Evolutionary conservation across 768 basidiomycete genomes (phyloP).

Genomic region (Lepiota brunneoincarnata): DNA sequence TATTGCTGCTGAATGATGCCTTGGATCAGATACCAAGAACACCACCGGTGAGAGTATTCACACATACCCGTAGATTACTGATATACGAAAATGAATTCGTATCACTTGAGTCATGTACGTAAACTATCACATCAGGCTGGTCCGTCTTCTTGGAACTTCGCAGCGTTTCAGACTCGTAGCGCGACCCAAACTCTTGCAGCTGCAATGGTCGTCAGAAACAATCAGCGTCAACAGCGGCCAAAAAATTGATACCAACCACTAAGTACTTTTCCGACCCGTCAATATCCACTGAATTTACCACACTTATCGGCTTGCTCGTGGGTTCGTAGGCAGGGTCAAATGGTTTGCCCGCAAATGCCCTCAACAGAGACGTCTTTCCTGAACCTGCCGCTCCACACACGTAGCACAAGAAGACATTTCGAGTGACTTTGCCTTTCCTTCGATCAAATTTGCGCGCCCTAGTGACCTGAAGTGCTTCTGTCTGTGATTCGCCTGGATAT

Average conservation of each 20-base stretch:
- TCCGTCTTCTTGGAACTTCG: constrained; percentile 90
- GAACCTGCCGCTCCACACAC: constrained; percentile 95
- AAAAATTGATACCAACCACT: constrained; percentile 60
- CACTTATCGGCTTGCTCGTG: constrained; percentile 85
- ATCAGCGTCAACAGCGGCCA: neutral
- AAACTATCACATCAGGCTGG: constrained; percentile 90
- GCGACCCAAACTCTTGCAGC: constrained; percentile 97
- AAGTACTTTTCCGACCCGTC: constrained; percentile 94
- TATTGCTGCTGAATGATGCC: constrained; percentile 81
- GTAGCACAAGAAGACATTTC: constrained; percentile 93
- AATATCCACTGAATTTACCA: constrained; percentile 94
- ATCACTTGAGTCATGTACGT: constrained; percentile 96
- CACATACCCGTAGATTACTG: constrained; percentile 83
- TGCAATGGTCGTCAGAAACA: constrained; percentile 26
- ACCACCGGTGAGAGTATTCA: neutral
- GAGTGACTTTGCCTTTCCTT: constrained; percentile 80
- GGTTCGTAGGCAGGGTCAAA: constrained; percentile 78
- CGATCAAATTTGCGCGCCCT: constrained; percentile 82
- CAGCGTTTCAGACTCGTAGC: constrained; percentile 89
- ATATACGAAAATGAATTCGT: constrained; percentile 99
- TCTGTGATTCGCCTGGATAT: constrained; percentile 77
- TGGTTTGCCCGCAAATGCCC: constrained; percentile 83
- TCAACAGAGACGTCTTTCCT: constrained; percentile 87
- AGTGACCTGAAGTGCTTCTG: constrained; percentile 82
- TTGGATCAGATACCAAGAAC: neutral